These are phyloP conservation scores for Yamadazyma sp. DNA, from an alignment of 805 yeast species.

Conservation along the genomic window DNA sequence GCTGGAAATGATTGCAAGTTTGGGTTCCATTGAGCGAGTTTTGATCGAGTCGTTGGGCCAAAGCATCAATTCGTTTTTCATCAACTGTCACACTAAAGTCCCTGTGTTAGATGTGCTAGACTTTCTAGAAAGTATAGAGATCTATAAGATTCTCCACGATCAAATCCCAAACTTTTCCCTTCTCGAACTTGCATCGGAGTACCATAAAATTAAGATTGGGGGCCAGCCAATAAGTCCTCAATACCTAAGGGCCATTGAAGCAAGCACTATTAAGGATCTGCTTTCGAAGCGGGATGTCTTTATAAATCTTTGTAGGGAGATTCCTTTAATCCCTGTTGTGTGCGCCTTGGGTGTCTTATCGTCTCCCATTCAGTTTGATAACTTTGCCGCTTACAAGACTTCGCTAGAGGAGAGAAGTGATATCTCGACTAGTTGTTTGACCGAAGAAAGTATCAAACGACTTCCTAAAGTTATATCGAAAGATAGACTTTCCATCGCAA, in stretches of 20 bases:
- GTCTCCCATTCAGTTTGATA: slow-evolving; percentile 33
- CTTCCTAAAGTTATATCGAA: slow-evolving; percentile 17
- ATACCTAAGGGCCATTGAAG: slow-evolving; percentile 17
- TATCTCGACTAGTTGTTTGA: slow-evolving; percentile 21
- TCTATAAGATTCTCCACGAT: slow-evolving; percentile 22
- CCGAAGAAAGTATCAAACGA: slow-evolving; percentile 8
- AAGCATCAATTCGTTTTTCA: slow-evolving; percentile 27
- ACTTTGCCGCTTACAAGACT: slow-evolving; percentile 26
- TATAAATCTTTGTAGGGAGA: slow-evolving; percentile 19
- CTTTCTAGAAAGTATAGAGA: slow-evolving; percentile 31
- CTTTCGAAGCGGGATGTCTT: slow-evolving; percentile 21
- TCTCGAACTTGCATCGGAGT: slow-evolving; percentile 11
- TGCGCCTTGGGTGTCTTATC: slow-evolving; percentile 36
- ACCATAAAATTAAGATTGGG: slow-evolving; percentile 1
- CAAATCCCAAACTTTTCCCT: slow-evolving; percentile 22
- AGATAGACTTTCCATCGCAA: slow-evolving; percentile 23
- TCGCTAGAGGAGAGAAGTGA: slow-evolving; percentile 30
- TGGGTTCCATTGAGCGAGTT: slow-evolving; percentile 8
- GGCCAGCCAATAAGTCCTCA: slow-evolving; percentile 6
- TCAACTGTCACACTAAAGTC: slow-evolving; percentile 32
- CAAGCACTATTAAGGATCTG: slow-evolving; percentile 18
- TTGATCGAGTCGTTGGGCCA: slow-evolving; percentile 15
- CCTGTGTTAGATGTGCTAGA: slow-evolving; percentile 31
- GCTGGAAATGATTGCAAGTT: not conserved
- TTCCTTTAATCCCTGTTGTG: slow-evolving; percentile 27